A percentile compares a stretch with the other conserved stretches of the same genome.
Evolutionary conservation across 805 yeast species (phyloP).

Genomic region (Saturnispora dispora): DNA sequence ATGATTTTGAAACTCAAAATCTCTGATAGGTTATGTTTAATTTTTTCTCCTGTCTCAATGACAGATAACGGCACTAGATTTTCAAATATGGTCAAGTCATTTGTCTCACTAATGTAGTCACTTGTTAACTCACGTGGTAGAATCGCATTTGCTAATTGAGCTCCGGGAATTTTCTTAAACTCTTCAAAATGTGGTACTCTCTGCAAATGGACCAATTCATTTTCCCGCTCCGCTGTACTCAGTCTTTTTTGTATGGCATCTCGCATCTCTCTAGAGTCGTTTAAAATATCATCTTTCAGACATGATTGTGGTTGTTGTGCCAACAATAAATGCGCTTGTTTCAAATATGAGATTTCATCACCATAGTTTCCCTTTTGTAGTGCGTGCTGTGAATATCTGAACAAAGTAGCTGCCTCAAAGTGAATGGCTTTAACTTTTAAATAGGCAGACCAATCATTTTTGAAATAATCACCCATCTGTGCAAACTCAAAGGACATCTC

Average conservation of each 20-base stretch:
- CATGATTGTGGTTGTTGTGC: slow-evolving; percentile 8
- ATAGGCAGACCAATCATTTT: slow-evolving; percentile 55
- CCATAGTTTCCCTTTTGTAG: slow-evolving; percentile 52
- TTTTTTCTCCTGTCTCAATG: slow-evolving; percentile 58
- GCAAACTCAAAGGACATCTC: slow-evolving; percentile 34
- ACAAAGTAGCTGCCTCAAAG: slow-evolving; percentile 64
- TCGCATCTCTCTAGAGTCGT: slow-evolving; percentile 45
- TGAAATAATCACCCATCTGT: slow-evolving; percentile 15
- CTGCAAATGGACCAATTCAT: slow-evolving; percentile 69
- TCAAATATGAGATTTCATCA: slow-evolving; percentile 54
- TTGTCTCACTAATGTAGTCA: slow-evolving; percentile 17
- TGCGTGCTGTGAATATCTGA: slow-evolving; percentile 46
- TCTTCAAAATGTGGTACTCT: slow-evolving; percentile 41
- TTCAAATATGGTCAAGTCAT: slow-evolving; percentile 34
- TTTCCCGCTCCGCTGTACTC: slow-evolving; percentile 60
- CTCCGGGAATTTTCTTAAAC: slow-evolving; percentile 37
- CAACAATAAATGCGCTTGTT: slow-evolving; percentile 33
- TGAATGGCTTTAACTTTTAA: slow-evolving; percentile 51
- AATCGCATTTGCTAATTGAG: slow-evolving; percentile 43
- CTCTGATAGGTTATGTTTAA: slow-evolving; percentile 34
- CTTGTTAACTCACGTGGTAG: slow-evolving; percentile 28
- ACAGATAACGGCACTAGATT: slow-evolving; percentile 58
- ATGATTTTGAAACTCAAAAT: slow-evolving; percentile 4
- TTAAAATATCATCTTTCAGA: slow-evolving; percentile 27
- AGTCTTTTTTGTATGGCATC: slow-evolving; percentile 37